Evolutionary conservation across 1,139 yeast genomes (phyloP).

Genomic region (Kurtzmaniella quercitrusa): DNA sequence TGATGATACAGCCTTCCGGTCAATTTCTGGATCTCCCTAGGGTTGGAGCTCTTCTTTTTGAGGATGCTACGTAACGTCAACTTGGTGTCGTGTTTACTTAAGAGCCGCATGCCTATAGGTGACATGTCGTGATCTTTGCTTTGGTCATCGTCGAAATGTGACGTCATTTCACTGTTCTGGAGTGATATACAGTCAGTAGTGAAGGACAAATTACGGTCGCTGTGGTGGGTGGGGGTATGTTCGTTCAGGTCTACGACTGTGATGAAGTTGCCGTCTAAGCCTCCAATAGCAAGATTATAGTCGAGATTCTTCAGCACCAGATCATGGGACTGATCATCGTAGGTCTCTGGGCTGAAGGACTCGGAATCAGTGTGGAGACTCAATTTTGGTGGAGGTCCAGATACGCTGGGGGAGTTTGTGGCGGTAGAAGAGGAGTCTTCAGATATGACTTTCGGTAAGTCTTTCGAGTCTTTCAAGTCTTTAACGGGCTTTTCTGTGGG

Average conservation of each 20-base stretch:
- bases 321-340: background rate
- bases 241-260: conserved; percentile 12
- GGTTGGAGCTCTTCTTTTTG: conserved; percentile 4
- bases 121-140: conserved; percentile 1
- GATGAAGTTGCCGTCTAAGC: conserved; percentile 10
- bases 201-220: conserved; percentile 25
- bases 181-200: conserved; percentile 37
- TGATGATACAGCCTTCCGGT: background rate
- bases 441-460: too few species aligned
- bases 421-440: background rate
- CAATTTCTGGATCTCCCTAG: background rate
- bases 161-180: conserved; percentile 40
- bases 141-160: conserved; percentile 15
- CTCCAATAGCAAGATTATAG: background rate
- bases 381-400: background rate
- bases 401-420: background rate
- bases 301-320: background rate
- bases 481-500: background rate
- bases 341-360: background rate
- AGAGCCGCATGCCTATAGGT: conserved; percentile 6
- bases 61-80: conserved; percentile 7
- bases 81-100: conserved; percentile 3
- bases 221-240: conserved; percentile 6
- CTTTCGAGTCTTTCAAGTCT: background rate
- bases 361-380: background rate